A percentile compares a stretch with the other conserved stretches of the same genome.
These are phyloP conservation scores for Didymella lethalis DNA, from an alignment of 2,329 filamentous ascomycete species.

Conservation along the genomic window DNA sequence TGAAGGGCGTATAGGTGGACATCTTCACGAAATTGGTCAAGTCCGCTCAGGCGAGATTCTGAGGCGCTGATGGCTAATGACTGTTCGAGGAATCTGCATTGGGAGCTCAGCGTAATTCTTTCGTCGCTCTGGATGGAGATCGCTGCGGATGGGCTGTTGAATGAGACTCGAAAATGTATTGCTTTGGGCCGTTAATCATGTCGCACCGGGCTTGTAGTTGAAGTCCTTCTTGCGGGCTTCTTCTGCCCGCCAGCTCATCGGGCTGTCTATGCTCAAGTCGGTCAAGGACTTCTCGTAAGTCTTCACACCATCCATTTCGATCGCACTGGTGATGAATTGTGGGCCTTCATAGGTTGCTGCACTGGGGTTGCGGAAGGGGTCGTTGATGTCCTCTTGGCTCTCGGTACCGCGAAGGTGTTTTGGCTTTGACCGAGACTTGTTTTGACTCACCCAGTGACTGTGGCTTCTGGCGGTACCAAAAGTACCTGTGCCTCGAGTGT, in stretches of 20 bases:
- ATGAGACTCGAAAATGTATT: slow-evolving; percentile 15
- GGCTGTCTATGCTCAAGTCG: slow-evolving; percentile 22
- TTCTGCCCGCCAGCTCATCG: slow-evolving; percentile 25
- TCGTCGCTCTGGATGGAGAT: slow-evolving; percentile 16
- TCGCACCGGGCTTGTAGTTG: slow-evolving; percentile 23
- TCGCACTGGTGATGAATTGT: slow-evolving; percentile 38
- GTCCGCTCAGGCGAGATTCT: slow-evolving; percentile 1
- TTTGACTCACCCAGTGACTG: slow-evolving; percentile 26
- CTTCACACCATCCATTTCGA: slow-evolving; percentile 34
- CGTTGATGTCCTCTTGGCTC: slow-evolving; percentile 35
- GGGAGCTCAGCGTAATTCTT: slow-evolving; percentile 10
- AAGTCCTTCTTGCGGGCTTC: slow-evolving; percentile 22
- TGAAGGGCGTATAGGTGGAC: neutral
- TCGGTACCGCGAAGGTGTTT: slow-evolving; percentile 31
- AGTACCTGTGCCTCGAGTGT: slow-evolving; percentile 10
- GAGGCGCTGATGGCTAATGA: slow-evolving; percentile 4
- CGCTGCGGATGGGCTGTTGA: slow-evolving; percentile 19
- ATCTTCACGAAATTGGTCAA: neutral
- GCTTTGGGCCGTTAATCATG: slow-evolving; percentile 17
- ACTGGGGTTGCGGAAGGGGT: slow-evolving; percentile 26
- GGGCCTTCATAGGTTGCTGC: slow-evolving; percentile 22
- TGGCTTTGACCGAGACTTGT: slow-evolving; percentile 20
- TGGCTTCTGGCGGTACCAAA: slow-evolving; percentile 14
- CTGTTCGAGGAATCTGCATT: slow-evolving; percentile 13
- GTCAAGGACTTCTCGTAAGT: slow-evolving; percentile 20